Conservation (phyloP, 306 rosid species). For the Ammopiptanthus mongolicus region DNA sequence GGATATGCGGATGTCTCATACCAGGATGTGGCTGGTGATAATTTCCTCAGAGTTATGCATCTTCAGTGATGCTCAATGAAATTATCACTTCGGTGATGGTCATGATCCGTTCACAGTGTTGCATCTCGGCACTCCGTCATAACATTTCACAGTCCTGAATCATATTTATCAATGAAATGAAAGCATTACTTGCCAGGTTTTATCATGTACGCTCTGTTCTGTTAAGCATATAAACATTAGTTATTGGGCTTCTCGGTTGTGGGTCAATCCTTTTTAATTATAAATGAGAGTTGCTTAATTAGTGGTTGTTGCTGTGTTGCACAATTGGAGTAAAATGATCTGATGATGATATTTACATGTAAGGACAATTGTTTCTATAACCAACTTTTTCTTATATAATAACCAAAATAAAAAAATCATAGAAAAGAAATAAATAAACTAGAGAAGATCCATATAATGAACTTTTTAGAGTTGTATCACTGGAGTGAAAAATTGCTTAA, state of each 20-base stretch:
- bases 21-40: background rate
- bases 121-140: background rate
- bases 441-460: too few species aligned
- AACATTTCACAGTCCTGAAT: background rate
- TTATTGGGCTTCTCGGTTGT: background rate
- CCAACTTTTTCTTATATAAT: too few species aligned
- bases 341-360: too few species aligned
- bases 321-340: too few species aligned
- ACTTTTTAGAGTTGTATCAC: too few species aligned
- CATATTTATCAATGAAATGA: background rate
- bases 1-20: background rate
- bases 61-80: background rate
- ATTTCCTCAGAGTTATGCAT: background rate
- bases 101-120: background rate
- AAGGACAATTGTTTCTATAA: too few species aligned
- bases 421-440: too few species aligned
- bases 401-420: too few species aligned
- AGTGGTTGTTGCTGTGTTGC: too few species aligned
- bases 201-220: background rate
- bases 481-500: too few species aligned
- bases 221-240: background rate
- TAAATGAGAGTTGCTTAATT: too few species aligned
- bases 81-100: background rate
- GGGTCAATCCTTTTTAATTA: background rate
- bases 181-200: background rate